Evolutionary conservation across 2,329 filamentous ascomycete species (phyloP), one percentile per base, ranked within the genome.

Genomic region (Ascochyta viciae-villosae): DNA sequence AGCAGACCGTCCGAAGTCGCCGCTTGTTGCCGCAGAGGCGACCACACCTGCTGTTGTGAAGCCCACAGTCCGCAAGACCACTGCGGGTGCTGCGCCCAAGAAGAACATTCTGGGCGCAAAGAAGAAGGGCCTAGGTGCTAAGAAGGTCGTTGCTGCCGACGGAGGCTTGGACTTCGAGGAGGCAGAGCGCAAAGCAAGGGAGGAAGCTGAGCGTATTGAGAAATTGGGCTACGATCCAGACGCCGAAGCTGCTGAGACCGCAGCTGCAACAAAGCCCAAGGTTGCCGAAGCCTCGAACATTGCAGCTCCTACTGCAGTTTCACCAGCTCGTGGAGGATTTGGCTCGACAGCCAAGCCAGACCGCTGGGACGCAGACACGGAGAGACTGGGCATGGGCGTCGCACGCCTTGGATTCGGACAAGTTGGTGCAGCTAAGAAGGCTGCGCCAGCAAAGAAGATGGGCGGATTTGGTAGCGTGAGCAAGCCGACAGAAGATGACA

Each of bases 211-310:
- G 77, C 89, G 95, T 65, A 95, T 97, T 73, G 92, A 89, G 74
- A 96, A 96, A 79, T 82, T 99, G 22, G 95, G 95, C 35, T 99
- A 99, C 71, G 92, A 99, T 68, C 92, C 93, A 0, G 90, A 97
- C 61, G 93, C 92, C 19, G 94, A 96, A 64, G 76, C 78, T 10
- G 79, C 77, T 23, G 74, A 78, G 61, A 68, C 64, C 1, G 66
- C 68, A 13, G 65, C 67, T 1, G 54, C 62, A 27, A 60, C 67
- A 5, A 71, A 73, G 44, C 54, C 85, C 55, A 80, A 83, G 37
- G 66, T 67, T 24, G 55, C 72, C 13, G 82, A 85, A 55, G 62
- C 67, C n/a, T 82, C 85, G 15, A 84, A 84, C 48, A 88, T 96
- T 62, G 82, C 87, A n/a, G 79, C 89, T 22, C 90, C 94, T 1